phyloP scores from a whole-genome alignment of 2,329 filamentous ascomycete species.

The Aspergillus udagawae region DNA sequence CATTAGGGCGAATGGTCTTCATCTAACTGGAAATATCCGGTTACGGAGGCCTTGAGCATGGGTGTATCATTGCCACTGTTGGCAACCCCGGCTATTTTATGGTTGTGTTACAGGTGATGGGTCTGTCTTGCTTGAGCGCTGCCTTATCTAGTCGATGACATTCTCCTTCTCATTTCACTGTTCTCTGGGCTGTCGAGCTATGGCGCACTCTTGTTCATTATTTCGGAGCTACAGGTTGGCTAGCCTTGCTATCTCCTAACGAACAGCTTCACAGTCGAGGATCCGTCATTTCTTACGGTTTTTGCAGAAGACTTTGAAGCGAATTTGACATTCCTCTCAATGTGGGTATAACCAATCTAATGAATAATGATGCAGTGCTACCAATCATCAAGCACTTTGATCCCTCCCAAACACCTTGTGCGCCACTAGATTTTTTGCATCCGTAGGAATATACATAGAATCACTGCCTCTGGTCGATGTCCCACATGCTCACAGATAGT shows the following conservation, averaged over 20 bases:
- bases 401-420: slow-evolving; percentile 27
- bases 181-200: background rate
- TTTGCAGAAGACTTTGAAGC: background rate
- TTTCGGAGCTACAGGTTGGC: too few relatives aligned
- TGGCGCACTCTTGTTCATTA: background rate
- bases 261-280: too few relatives aligned
- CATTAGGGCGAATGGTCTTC: too few relatives aligned
- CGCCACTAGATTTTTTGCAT: slow-evolving; percentile 25
- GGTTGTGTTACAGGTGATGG: background rate
- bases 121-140: too few relatives aligned
- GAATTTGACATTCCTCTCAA: background rate
- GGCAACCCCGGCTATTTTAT: background rate
- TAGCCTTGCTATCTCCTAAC: too few relatives aligned
- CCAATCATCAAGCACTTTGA: slow-evolving; percentile 20
- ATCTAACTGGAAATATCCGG: too few relatives aligned
- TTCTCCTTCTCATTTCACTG: background rate
- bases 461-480: slow-evolving; percentile 9
- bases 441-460: slow-evolving; percentile 14
- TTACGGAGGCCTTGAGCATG: too few relatives aligned
- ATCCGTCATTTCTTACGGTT: too few relatives aligned
- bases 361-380: slow-evolving; percentile 10
- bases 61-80: too few relatives aligned
- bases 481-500: slow-evolving; percentile 63
- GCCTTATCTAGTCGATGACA: background rate
- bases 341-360: slow-evolving; percentile 24